Conservation (phyloP, 129 eudicot species). For the Heracleum sosnowskyi region DNA sequence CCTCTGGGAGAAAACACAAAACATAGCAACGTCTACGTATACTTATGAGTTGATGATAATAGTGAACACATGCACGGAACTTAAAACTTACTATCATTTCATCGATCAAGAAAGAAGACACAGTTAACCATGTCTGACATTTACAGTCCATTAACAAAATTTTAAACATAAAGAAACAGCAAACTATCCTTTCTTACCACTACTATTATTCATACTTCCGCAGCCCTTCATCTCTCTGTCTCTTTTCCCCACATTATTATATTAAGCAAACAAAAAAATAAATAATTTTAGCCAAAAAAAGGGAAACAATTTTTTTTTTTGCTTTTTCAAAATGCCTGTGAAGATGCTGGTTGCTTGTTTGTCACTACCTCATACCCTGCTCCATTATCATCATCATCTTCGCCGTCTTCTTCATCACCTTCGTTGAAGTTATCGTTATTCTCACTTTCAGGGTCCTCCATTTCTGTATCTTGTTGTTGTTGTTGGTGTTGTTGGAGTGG, state of each 20-base stretch:
- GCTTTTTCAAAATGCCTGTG: conserved; percentile 4
- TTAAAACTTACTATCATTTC: neutral
- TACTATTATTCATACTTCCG: neutral
- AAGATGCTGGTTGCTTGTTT: conserved; percentile 26
- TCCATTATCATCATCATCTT: conserved; percentile 23
- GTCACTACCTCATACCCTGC: conserved; percentile 35
- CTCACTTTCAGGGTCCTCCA: conserved; percentile 20
- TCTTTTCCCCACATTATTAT: neutral
- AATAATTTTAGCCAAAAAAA: neutral
- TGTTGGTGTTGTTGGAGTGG: conserved; percentile 10
- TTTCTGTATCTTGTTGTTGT: conserved; percentile 15
- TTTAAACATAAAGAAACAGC: neutral
- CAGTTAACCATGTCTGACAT: conserved; percentile 1
- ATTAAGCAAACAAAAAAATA: neutral
- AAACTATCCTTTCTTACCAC: neutral
- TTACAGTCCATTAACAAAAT: neutral
- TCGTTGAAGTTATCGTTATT: conserved; percentile 9
- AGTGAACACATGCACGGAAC: conserved; percentile 1
- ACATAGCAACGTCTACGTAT: no score
- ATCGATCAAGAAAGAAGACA: neutral
- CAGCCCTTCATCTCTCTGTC: neutral
- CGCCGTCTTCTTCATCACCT: conserved; percentile 19
- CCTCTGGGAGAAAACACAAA: no score
- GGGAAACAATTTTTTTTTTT: neutral
- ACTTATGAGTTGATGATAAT: neutral